Evolutionary conservation across 768 basidiomycete genomes (phyloP), one percentile per base, ranked within the genome.

Genomic region (Phanerochaete sordida): DNA sequence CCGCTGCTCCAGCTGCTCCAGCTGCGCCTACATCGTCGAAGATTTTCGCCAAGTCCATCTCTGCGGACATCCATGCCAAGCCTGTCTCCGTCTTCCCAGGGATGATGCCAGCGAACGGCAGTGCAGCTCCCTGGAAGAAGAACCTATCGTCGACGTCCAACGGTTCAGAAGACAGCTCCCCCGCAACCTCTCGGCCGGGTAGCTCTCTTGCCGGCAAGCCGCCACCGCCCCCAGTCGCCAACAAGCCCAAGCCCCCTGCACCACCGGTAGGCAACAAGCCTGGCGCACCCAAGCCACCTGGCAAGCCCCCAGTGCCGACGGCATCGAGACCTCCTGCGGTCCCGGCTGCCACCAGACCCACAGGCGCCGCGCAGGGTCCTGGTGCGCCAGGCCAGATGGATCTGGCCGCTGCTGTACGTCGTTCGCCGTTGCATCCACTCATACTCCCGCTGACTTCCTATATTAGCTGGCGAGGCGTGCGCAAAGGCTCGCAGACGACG

Each of bases 51-150:
- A 71, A 79, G 56, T 74, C 87, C 2, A 62, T 85, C 15, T 64
- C 74, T 1, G 86, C 88, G 2, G 77, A 91, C 58, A 77, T 79
- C 0, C 80, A 77, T n/a, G 88, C 90, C 0, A 91, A 88, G 67
- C 92, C 92, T 0, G 78, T 91, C 2, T 82, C 91, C 3, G 91
- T 93, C 6, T 92, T 93, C 72, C 90, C 90, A 2, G 89, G 90
- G 0, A 85, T 91, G 81, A 79, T 70, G 3, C 72, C 84, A 3
- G 74, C 81, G 5, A 91, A 91, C 69, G 91, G 90, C 0, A 81
- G 86, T 3, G 78, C 84, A 6, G 70, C 86, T 1, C 88, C 90
- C 2, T 91, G 90, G 90, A 91, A 88, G 77, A 90, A 83, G 70
- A 58, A 79, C 1, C 57, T 75, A n/a, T n/a, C n/a, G 2, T 65